Base-by-base conservation (phyloP, 495 filamentous ascomycete species). In the Cladorrhinum samala region DNA sequence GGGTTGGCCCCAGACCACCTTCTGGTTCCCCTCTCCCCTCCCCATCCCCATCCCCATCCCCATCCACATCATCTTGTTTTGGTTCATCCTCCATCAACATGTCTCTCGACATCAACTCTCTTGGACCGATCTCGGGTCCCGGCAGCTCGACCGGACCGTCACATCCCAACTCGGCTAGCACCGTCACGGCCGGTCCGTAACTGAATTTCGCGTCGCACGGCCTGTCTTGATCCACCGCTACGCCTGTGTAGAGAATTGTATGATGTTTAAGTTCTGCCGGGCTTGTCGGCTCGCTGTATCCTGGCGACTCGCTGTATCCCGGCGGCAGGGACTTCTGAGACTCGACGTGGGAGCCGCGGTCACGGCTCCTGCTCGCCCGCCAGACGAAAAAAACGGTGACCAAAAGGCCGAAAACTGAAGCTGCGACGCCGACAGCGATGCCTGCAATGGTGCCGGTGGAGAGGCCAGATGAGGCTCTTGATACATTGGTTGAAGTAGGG, bases 391-490 rank as follows among this genome's bases (percentile, higher is more conserved):
- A 8, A 0, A 46, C 46, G 1, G 51, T 55, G 8, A 39, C 38
- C 16, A 54, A n/a, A 30, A 52, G 42, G 21, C 51, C 55, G 3
- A 64, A 36, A 3, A 54, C n/a, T n/a, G 61, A 8, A 1, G 39
- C 30, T 3, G 50, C 55, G 1, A 21, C 46, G 44, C 58, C 55
- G 9, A 64, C 50, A 3, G 50, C 49, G 24, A 64, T 58, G n/a
- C 61, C 61, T 6, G 55, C 58, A 19, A 64, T 52, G 2, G 61
- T 58, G 17, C 49, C 49, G 1, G 46, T 49, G 8, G 54, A 55
- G 11, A 63, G 25, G 4, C 53, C 17, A 18, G 37, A 41, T 18
- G 1, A 20, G 14, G 3, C 16, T 24, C 11, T 25, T 18, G 11
- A n/a, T 30, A 17, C 27, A 40, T 16, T 49, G 33, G 38, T 1